phyloP scores from a whole-genome alignment of 2,329 filamentous ascomycete genomes.

The Verticillium tricorpus region DNA sequence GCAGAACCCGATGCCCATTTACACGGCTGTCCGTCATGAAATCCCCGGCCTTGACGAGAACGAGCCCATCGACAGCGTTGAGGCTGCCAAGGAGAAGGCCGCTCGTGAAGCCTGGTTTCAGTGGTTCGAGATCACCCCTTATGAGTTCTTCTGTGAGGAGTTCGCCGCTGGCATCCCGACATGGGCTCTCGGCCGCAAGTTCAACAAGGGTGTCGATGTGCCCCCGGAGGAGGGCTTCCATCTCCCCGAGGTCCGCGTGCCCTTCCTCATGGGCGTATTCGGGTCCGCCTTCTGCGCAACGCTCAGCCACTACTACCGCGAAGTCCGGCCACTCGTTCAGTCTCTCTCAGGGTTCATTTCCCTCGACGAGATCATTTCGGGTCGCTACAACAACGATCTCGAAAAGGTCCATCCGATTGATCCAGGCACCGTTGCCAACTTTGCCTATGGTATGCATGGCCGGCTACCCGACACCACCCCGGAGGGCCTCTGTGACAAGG shows the following conservation, averaged over 20 bases:
- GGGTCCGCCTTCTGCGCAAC: slow-evolving; percentile 96
- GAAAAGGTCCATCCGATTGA: slow-evolving; percentile 93
- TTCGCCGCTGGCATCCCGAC: slow-evolving; percentile 88
- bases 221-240: slow-evolving; percentile 62
- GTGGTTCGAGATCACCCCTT: slow-evolving; percentile 95
- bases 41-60: slow-evolving; percentile 64
- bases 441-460: slow-evolving; percentile 73
- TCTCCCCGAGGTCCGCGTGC: slow-evolving; percentile 78
- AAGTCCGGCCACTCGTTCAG: slow-evolving; percentile 77
- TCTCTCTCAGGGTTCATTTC: slow-evolving; percentile 69
- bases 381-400: slow-evolving; percentile 70
- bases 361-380: slow-evolving; percentile 78
- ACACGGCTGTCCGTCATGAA: slow-evolving; percentile 92
- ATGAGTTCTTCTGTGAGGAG: slow-evolving; percentile 94
- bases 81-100: slow-evolving; percentile 47
- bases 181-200: slow-evolving; percentile 84
- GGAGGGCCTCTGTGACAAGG: slow-evolving; percentile 63
- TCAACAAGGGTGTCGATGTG: slow-evolving; percentile 65
- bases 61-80: slow-evolving; percentile 26
- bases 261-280: slow-evolving; percentile 88
- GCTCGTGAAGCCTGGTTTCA: slow-evolving; percentile 85
- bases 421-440: slow-evolving; percentile 88
- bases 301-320: slow-evolving; percentile 90
- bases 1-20: slow-evolving; percentile 84
- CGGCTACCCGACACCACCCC: slow-evolving; percentile 74